Base-by-base conservation (phyloP, 1,284 basidiomycete genomes). In the Boletus sp. region DNA sequence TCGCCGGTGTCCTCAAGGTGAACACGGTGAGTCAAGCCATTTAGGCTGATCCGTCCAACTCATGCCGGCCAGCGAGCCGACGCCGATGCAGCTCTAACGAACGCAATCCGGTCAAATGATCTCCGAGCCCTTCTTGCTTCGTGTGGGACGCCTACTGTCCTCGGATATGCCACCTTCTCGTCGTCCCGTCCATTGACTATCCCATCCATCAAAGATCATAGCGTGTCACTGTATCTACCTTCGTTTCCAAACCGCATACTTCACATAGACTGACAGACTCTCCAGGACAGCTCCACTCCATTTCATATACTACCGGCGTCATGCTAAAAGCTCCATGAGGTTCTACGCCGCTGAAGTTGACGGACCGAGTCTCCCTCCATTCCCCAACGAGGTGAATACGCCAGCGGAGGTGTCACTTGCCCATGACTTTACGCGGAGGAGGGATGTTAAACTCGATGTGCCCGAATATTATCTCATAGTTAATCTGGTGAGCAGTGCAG, bases 261-360 rank as follows among this genome's bases (percentile, higher is more conserved):
- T 54, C 46, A 4, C 41, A 49, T 48, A 32, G 44, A 26, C 32
- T 55, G 45, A 53, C 20, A 9, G 51, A 41, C n/a, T 37, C 0
- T 40, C 56, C 16, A 61, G 57, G 23, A 54, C 53, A 32, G 50
- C 34, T 46, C 55, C 59, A 4, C 61, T 68, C 42, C 62, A 46
- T 22, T 53, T 77, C 33, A 66, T 82, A 33, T 69, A 72, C 48
- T 87, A 84, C 56, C 58, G 64, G 34, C 72, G 75, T 30, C 80
- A 82, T 45, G 55, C 69, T 2, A 59, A 68, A 16, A 60, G 66
- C 4, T 75, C 76, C 9, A 65, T 83, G 50, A 73, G 81, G 20
- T 82, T 80, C 52, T 80, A 83, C 55, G 68, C 76, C 1, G 63
- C 84, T 20, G 68, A 73, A 30, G 29, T 67, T 72, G 20, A 64